Percentiles rank a stretch among this genome's conserved stretches.
phyloP scores from a whole-genome alignment of 2,329 filamentous ascomycete species.

The Beauveria pseudobassiana region DNA sequence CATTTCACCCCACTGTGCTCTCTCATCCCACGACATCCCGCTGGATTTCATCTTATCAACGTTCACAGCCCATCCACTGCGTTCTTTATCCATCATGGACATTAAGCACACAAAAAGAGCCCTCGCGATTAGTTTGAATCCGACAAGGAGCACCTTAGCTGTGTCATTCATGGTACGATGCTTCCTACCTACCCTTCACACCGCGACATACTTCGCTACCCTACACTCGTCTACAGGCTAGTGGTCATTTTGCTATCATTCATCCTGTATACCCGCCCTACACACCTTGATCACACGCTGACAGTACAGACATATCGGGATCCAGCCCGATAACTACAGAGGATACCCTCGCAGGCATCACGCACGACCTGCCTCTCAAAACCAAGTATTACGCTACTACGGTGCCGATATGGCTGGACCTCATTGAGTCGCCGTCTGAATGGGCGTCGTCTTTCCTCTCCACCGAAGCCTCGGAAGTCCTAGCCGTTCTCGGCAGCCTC shows the following conservation, averaged over 20 bases:
- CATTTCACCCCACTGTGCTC: not conserved
- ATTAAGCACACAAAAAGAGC: constrained; percentile 48
- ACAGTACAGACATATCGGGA: constrained; percentile 44
- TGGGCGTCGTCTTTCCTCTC: constrained; percentile 55
- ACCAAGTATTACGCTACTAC: constrained; percentile 55
- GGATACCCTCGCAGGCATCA: constrained; percentile 48
- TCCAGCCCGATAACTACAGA: constrained; percentile 30
- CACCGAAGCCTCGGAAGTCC: constrained; percentile 54
- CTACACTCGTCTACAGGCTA: not conserved
- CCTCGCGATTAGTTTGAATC: constrained; percentile 46
- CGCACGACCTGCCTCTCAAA: constrained; percentile 46
- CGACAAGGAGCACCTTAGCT: constrained; percentile 38
- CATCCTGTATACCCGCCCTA: not conserved
- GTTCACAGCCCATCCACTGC: not conserved
- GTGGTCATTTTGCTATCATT: no score
- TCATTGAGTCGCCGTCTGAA: constrained; percentile 41
- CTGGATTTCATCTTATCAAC: not conserved
- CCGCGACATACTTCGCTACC: not conserved
- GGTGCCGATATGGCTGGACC: constrained; percentile 61
- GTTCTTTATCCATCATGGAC: constrained; percentile 17
- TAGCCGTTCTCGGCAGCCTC: constrained; percentile 52
- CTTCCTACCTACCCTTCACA: no score
- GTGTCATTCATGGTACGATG: constrained; percentile 46
- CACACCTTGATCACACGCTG: not conserved
- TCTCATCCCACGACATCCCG: not conserved